A percentile compares a stretch with the other conserved stretches of the same genome.
Evolutionary conservation across 2,329 filamentous ascomycete species (phyloP).

Genomic region (Beauveria bassiana): DNA sequence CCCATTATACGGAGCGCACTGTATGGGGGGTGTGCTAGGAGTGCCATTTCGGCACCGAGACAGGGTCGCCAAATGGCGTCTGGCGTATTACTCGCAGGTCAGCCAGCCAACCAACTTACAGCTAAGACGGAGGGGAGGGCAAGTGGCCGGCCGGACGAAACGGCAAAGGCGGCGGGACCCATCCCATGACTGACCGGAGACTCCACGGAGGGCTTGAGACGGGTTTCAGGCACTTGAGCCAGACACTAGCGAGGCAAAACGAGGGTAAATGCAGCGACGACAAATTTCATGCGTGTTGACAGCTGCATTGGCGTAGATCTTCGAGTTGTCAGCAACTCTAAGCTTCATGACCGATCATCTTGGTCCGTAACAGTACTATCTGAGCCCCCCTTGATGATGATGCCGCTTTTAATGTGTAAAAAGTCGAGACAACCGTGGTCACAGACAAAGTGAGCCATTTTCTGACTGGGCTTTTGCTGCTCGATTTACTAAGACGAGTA

Average conservation of each 20-base stretch:
- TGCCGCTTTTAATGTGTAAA: neutral
- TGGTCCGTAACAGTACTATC: neutral
- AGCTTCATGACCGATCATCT: neutral
- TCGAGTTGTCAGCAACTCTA: neutral
- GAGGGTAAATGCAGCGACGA: neutral
- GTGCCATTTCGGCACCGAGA: constrained; percentile 4
- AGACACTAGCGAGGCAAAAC: neutral
- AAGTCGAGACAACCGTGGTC: neutral
- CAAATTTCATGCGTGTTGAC: neutral
- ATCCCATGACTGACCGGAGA: neutral
- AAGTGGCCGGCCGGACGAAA: constrained; percentile 5
- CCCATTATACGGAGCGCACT: constrained; percentile 3
- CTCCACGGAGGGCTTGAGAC: constrained; percentile 8
- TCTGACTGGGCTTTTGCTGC: neutral
- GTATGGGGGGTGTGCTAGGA: neutral
- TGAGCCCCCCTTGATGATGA: neutral
- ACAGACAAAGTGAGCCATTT: constrained; percentile 4
- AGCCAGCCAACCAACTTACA: neutral
- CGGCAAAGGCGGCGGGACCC: constrained; percentile 11
- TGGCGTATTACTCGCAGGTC: constrained; percentile 7
- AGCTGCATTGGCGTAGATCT: neutral
- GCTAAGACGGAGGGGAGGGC: neutral
- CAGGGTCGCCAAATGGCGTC: constrained; percentile 8
- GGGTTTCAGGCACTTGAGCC: constrained; percentile 2
- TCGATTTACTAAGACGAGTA: constrained; percentile 1